Conservation (phyloP, 106 monocot species). For the Dendrobium officinale region DNA sequence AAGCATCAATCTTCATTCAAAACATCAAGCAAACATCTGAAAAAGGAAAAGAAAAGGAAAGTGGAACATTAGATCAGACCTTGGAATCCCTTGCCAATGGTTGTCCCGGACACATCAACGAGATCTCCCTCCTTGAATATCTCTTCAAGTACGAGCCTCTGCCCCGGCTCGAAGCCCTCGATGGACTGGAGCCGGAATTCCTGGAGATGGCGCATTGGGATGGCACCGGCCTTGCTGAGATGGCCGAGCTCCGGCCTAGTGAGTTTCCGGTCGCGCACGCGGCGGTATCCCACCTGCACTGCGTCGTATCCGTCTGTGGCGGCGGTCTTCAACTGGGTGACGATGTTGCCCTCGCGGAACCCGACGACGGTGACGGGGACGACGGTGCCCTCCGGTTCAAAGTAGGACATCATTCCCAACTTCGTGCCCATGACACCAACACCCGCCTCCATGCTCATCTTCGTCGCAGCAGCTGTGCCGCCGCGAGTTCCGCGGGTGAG, state of each 20-base stretch:
- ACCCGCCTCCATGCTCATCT: slow-evolving; percentile 76
- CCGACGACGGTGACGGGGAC: slow-evolving; percentile 93
- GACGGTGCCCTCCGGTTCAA: slow-evolving; percentile 70
- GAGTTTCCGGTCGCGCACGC: slow-evolving; percentile 82
- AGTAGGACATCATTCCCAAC: slow-evolving; percentile 96
- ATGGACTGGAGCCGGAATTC: slow-evolving; percentile 73
- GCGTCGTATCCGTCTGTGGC: slow-evolving; percentile 93
- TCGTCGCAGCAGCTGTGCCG: not conserved
- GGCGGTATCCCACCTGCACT: slow-evolving; percentile 84
- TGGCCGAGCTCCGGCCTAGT: slow-evolving; percentile 90
- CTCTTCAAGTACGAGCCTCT: slow-evolving; percentile 57
- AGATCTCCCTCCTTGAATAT: slow-evolving; percentile 91
- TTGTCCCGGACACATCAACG: slow-evolving; percentile 74
- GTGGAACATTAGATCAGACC: slow-evolving; percentile 17
- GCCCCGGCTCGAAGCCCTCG: slow-evolving; percentile 75
- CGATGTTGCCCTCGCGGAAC: slow-evolving; percentile 95
- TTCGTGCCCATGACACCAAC: slow-evolving; percentile 95
- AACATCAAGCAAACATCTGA: not conserved
- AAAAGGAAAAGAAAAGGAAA: not conserved
- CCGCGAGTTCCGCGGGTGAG: not conserved
- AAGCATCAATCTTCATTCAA: not conserved
- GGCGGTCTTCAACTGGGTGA: slow-evolving; percentile 89
- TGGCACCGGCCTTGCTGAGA: slow-evolving; percentile 68
- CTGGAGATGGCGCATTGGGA: slow-evolving; percentile 84
- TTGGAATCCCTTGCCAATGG: slow-evolving; percentile 98